phyloP scores from a whole-genome alignment of 805 yeast species.

The Ogataea allantospora region DNA sequence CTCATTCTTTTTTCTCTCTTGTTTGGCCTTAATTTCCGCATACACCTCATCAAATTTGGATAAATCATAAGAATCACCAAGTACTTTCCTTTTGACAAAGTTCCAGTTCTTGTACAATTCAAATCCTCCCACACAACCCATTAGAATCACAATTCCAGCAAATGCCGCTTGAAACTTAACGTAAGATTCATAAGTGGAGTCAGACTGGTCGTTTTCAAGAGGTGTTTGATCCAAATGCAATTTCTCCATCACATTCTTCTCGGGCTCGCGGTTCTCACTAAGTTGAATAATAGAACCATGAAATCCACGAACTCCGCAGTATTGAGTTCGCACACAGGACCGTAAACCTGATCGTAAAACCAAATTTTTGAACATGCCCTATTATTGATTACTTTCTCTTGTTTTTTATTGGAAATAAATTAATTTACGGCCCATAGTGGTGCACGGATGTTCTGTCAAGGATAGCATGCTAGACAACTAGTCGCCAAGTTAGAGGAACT shows the following conservation, averaged over 20 bases:
- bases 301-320: background rate
- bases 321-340: background rate
- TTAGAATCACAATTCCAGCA: constrained; percentile 41
- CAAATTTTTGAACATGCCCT: background rate
- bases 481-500: too few species aligned
- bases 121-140: constrained; percentile 40
- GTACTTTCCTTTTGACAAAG: constrained; percentile 35
- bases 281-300: background rate
- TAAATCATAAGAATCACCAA: constrained; percentile 33
- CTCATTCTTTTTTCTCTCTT: constrained; percentile 19
- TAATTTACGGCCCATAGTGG: background rate
- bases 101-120: constrained; percentile 41
- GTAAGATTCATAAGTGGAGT: constrained; percentile 37
- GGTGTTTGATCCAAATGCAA: constrained; percentile 1
- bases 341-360: background rate
- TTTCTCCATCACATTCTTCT: background rate
- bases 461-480: background rate
- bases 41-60: constrained; percentile 39
- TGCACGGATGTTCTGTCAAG: constrained; percentile 6
- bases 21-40: constrained; percentile 29
- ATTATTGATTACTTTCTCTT: constrained; percentile 2
- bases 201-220: constrained; percentile 9
- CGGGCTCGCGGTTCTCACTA: background rate
- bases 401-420: constrained; percentile 2
- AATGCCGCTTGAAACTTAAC: constrained; percentile 46